Evolutionary conservation across 2,329 filamentous ascomycete species (phyloP), one percentile per base, ranked within the genome.

Genomic region (Helicocarpus griseus): DNA sequence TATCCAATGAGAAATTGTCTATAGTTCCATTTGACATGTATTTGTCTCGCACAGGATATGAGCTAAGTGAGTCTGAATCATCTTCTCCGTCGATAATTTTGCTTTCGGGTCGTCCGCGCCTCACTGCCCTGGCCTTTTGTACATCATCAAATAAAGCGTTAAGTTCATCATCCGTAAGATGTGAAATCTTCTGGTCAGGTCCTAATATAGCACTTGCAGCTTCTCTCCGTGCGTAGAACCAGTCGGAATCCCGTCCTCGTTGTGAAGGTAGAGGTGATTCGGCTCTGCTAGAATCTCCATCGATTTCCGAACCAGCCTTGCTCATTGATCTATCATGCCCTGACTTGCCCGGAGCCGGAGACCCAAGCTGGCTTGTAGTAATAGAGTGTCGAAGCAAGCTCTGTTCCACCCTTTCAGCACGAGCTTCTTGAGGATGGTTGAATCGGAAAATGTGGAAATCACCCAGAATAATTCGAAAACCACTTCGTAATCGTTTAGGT

Each of bases 391-490:
- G 85, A 52, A 98, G 75, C 19, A 95, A 74, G 63, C 88, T 95
- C 63, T 89, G 82, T 56, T 95, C 89, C 11, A 89, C 90, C 50
- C 93, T 77, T 70, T 98, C 93, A 2, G 90, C 91, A 53, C 88
- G 83, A 28, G 93, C 93, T 71, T 98, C 93, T 76, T 95, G 86
- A 0, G 93, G 93, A 65, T 98, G 90, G 62, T 97, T 98, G 75
- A 98, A 98, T 52, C 93, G 80, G 72, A 98, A 59, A 55, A 98
- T 98, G 67, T 98, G 93, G 61, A 98, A 98, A 68, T 98, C 93
- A 38, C 93, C 93, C 8, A 98, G 76, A 56, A 98, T 98, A 50
- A 98, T 87, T 55, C 93, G 86, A 66, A 90, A 95, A 5, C 93
- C 93, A 61, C 90, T 96, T 63, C 90, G 85, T 40, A 98, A 76